phyloP scores from a whole-genome alignment of 75 land plant species.

The Selaginella tamariscina region DNA sequence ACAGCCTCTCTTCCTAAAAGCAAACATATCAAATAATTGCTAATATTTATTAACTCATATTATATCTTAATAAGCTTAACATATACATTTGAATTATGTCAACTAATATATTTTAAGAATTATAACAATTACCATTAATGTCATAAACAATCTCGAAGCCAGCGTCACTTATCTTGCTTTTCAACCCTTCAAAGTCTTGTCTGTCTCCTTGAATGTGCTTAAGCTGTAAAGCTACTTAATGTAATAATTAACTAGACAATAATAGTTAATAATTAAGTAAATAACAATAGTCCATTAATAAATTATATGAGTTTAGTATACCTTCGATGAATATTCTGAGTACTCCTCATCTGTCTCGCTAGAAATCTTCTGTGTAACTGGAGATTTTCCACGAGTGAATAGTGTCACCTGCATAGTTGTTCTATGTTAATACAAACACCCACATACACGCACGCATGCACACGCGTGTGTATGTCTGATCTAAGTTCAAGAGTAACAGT shows the following conservation, averaged over 20 bases:
- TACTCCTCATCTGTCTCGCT: conserved; percentile 78
- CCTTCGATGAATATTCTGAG: conserved; percentile 60
- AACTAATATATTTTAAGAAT: too few relatives aligned
- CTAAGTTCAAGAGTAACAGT: too few relatives aligned
- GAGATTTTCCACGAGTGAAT: conserved; percentile 92
- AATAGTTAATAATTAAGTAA: not conserved
- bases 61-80: too few relatives aligned
- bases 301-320: conserved; percentile 15
- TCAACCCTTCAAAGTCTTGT: conserved; percentile 77
- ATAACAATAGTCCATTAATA: not conserved
- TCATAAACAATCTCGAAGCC: conserved; percentile 94
- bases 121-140: conserved; percentile 56
- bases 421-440: not conserved
- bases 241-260: too few relatives aligned
- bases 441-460: too few relatives aligned
- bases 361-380: conserved; percentile 67
- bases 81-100: too few relatives aligned
- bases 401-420: conserved; percentile 53
- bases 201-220: conserved; percentile 94
- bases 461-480: too few relatives aligned
- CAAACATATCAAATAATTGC: not conserved
- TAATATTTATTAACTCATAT: not conserved
- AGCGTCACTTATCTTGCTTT: conserved; percentile 53
- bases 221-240: conserved; percentile 50
- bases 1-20: conserved; percentile 75